Percentiles rank a stretch among this genome's conserved stretches.
Evolutionary conservation across 1,139 yeast genomes (phyloP).

Genomic region (Blastobotrys petasosporus): DNA sequence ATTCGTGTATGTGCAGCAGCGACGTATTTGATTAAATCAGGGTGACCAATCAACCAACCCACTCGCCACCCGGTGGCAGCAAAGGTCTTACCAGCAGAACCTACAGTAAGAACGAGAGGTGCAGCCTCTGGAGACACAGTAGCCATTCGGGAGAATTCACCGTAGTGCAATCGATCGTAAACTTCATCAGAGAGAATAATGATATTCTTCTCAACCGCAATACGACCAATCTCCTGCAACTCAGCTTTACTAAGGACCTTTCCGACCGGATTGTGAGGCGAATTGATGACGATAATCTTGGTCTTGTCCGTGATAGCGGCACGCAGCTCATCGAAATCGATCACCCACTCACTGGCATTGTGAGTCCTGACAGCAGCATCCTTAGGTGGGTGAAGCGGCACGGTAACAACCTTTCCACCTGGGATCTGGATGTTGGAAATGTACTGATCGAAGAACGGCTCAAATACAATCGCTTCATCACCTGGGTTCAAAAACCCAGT

Average conservation of each 20-base stretch:
- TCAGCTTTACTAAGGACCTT: slow-evolving; percentile 77
- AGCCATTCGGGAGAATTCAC: slow-evolving; percentile 77
- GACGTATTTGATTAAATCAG: slow-evolving; percentile 73
- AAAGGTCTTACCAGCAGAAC: slow-evolving; percentile 95
- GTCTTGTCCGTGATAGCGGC: slow-evolving; percentile 67
- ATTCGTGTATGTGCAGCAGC: slow-evolving; percentile 91
- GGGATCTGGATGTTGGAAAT: slow-evolving; percentile 88
- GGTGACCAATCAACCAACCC: slow-evolving; percentile 89
- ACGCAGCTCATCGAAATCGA: slow-evolving; percentile 73
- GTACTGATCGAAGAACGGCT: slow-evolving; percentile 96
- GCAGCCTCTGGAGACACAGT: slow-evolving; percentile 72
- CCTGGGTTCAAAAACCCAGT: slow-evolving; percentile 81
- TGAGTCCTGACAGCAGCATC: slow-evolving; percentile 60
- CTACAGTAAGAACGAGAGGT: slow-evolving; percentile 78
- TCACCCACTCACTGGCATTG: slow-evolving; percentile 78
- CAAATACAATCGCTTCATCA: slow-evolving; percentile 95
- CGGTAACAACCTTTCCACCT: slow-evolving; percentile 86
- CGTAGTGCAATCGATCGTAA: slow-evolving; percentile 79
- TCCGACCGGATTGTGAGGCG: slow-evolving; percentile 96
- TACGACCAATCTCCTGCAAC: slow-evolving; percentile 62
- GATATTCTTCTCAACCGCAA: slow-evolving; percentile 79
- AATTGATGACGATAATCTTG: slow-evolving; percentile 77
- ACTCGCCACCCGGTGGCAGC: slow-evolving; percentile 99
- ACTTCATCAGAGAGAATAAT: slow-evolving; percentile 84
- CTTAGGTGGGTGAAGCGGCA: slow-evolving; percentile 77